Conservation (phyloP, 2,329 filamentous ascomycete species). For the Fusarium sarcochroum region DNA sequence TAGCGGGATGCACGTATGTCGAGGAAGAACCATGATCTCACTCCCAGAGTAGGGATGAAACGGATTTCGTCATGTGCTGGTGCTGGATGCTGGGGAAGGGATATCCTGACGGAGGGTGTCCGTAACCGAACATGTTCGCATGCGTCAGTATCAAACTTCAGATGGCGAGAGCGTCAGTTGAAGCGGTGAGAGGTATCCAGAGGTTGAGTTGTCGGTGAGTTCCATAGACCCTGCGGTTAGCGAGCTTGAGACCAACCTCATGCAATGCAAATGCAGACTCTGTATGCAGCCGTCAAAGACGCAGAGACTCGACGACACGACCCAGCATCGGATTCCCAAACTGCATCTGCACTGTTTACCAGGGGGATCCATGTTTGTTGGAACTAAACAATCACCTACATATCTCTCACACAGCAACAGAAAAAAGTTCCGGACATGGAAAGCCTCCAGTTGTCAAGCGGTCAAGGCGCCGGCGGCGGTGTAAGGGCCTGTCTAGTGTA, state of each 20-base stretch:
- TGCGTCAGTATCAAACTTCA: neutral
- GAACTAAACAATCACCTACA: conserved; percentile 21
- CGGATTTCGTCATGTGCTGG: conserved; percentile 29
- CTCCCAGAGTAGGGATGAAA: conserved; percentile 19
- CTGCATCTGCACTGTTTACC: conserved; percentile 20
- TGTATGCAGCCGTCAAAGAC: conserved; percentile 34
- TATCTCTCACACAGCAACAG: conserved; percentile 29
- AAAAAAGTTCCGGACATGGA: conserved; percentile 23
- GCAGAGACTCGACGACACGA: conserved; percentile 7
- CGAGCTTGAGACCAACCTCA: conserved; percentile 21
- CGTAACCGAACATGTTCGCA: neutral
- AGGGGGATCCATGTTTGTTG: conserved; percentile 21
- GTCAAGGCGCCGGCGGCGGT: conserved; percentile 32
- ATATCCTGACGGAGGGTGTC: conserved; percentile 13
- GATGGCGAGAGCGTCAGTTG: conserved; percentile 12
- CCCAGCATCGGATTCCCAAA: conserved; percentile 30
- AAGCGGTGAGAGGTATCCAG: conserved; percentile 30
- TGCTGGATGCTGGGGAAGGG: neutral
- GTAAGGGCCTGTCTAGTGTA: conserved; percentile 17
- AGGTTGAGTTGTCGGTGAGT: conserved; percentile 30
- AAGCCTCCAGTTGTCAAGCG: conserved; percentile 20
- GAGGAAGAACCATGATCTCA: conserved; percentile 28
- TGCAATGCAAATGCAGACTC: conserved; percentile 12
- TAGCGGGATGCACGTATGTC: conserved; percentile 23
- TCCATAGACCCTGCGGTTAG: conserved; percentile 12